Evolutionary conservation across 805 yeast species (phyloP), one percentile per base, ranked within the genome.

Genomic region (Priceomyces haplophilus): DNA sequence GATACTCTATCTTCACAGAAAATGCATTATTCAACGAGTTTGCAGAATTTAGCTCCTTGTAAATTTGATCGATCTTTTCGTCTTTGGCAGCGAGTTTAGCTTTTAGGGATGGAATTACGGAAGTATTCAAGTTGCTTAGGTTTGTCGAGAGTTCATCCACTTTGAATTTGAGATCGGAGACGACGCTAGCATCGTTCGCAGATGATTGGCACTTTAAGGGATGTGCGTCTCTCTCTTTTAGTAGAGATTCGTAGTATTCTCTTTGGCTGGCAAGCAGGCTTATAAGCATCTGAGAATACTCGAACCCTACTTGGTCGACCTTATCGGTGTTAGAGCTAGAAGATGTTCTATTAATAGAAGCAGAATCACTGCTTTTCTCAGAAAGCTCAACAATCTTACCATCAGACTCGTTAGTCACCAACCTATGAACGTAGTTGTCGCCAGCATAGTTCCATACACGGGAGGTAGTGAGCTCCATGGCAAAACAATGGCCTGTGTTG

Each of bases 381-480:
- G 75, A 71, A 11, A 88, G 69, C 59, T 89, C 97, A 2, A 89
- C 96, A 24, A 90, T 63, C 53, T 90, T 90, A 0, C 97, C 97
- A 58, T 89, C 97, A 0, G 83, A 73, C 58, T 86, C 90, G 61
- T 87, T 88, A 47, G 89, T 88, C 3, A 89, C 76, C 34, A 89
- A 65, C 38, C 97, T 63, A 61, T 89, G 97, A 7, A 89, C 97
- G 59, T 89, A 89, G 49, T 80, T 82, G 58, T 89, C 97, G 2
- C 90, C 90, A 0, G 90, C 89, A 59, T 89, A 89, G 59, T 89
- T 97, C 97, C 97, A 89, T 1, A 89, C 96, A 32, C 97, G 70
- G 47, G 89, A 93, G 0, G 95, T 79, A 8, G 72, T 64, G 36
- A 87, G 69, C 55, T 89, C 96, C 96, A 89, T 88, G 0, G 96